Percentiles rank a stretch among this genome's conserved stretches.
Evolutionary conservation across 257 asterid species (phyloP).

Genomic region (Rubia yunnanensis): DNA sequence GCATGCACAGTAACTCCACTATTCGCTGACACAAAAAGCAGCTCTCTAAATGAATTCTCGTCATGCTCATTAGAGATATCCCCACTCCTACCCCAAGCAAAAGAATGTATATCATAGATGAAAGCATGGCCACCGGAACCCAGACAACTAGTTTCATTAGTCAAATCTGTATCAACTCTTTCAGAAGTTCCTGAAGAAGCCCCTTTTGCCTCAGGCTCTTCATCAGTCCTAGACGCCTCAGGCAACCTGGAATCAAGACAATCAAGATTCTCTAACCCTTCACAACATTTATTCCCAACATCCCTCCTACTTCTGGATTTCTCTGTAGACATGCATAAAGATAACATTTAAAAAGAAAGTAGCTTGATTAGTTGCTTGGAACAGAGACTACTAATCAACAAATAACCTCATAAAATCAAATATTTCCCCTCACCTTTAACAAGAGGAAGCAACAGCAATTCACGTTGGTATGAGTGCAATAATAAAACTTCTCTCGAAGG

Average conservation of each 20-base stretch:
- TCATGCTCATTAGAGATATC: slow-evolving; percentile 44
- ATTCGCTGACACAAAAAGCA: slow-evolving; percentile 75
- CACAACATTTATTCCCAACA: slow-evolving; percentile 23
- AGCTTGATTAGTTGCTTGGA: slow-evolving; percentile 8
- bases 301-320: slow-evolving; percentile 29
- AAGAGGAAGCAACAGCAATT: slow-evolving; percentile 68
- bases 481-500: slow-evolving; percentile 64
- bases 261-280: slow-evolving; percentile 19
- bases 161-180: slow-evolving; percentile 25
- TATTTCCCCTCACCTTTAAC: slow-evolving; percentile 44
- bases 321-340: slow-evolving; percentile 21
- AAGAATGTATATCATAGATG: slow-evolving; percentile 63
- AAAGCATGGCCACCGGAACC: slow-evolving; percentile 31
- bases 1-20: slow-evolving; percentile 79
- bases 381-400: slow-evolving; percentile 5
- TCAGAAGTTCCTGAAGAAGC: slow-evolving; percentile 29
- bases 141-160: slow-evolving; percentile 21
- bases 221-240: slow-evolving; percentile 22
- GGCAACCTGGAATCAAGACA: slow-evolving; percentile 10
- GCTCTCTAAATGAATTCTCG: slow-evolving; percentile 46
- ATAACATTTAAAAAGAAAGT: slow-evolving; percentile 3
- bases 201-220: slow-evolving; percentile 25
- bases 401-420: slow-evolving; percentile 3
- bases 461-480: slow-evolving; percentile 51
- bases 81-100: slow-evolving; percentile 78